phyloP scores from a whole-genome alignment of 768 basidiomycete species.

The Lyophyllum semitale region DNA sequence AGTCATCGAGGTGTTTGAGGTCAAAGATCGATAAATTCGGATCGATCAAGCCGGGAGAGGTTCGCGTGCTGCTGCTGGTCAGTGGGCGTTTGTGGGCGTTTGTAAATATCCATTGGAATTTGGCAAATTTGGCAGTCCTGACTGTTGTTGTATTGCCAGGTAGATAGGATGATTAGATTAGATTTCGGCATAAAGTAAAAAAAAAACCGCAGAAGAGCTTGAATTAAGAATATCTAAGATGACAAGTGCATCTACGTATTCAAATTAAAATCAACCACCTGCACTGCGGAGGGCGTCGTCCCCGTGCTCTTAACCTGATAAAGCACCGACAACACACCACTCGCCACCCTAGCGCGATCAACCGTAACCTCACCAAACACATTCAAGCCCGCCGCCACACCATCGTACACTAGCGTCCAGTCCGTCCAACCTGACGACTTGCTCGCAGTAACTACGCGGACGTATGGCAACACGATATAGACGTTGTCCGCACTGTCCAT shows the following conservation, averaged over 20 bases:
- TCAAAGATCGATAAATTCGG: too few species aligned
- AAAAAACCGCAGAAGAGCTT: too few species aligned
- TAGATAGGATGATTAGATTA: too few species aligned
- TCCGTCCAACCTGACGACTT: slow-evolving; percentile 46
- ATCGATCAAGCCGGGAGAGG: too few species aligned
- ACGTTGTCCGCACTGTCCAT: slow-evolving; percentile 42
- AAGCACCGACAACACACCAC: slow-evolving; percentile 40
- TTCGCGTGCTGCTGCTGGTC: too few species aligned
- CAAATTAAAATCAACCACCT: slow-evolving; percentile 41
- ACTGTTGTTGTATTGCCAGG: too few species aligned
- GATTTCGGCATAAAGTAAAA: too few species aligned
- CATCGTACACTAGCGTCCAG: slow-evolving; percentile 47
- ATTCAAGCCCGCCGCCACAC: slow-evolving; percentile 37
- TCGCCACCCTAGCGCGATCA: slow-evolving; percentile 39
- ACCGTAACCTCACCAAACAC: slow-evolving; percentile 50
- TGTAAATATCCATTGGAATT: too few species aligned
- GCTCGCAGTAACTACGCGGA: slow-evolving; percentile 45
- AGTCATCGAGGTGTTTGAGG: too few species aligned
- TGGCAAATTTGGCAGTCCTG: too few species aligned
- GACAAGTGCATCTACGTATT: slow-evolving; percentile 18
- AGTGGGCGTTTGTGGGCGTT: too few species aligned
- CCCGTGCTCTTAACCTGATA: slow-evolving; percentile 45
- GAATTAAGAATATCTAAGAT: too few species aligned
- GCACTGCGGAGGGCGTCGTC: slow-evolving; percentile 42
- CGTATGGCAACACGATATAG: slow-evolving; percentile 46